Conservation (phyloP, 1,284 basidiomycete species). For the Ustilago sp. region DNA sequence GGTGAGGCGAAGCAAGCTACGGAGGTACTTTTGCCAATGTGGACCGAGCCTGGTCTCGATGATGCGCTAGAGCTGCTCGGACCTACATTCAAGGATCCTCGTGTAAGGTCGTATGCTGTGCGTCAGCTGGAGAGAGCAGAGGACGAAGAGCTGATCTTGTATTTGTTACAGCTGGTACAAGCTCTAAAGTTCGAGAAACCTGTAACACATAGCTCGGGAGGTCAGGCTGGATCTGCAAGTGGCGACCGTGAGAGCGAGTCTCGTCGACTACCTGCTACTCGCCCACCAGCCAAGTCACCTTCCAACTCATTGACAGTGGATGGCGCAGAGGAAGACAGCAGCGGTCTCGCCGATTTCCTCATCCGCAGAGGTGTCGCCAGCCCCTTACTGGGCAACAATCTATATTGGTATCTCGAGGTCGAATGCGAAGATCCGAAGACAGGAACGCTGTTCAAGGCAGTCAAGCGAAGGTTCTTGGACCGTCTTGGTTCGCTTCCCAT, state of each 20-base stretch:
- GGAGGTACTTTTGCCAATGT: slow-evolving; percentile 92
- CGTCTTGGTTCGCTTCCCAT: slow-evolving; percentile 60
- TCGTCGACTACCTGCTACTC: slow-evolving; percentile 11
- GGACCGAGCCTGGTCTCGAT: slow-evolving; percentile 96
- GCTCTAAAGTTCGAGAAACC: slow-evolving; percentile 78
- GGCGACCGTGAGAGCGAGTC: slow-evolving; percentile 25
- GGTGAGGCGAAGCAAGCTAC: slow-evolving; percentile 98
- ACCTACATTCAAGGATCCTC: slow-evolving; percentile 84
- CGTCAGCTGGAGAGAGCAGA: slow-evolving; percentile 89
- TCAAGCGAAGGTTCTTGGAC: slow-evolving; percentile 87
- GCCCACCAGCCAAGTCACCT: slow-evolving; percentile 22
- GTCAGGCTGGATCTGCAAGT: slow-evolving; percentile 20
- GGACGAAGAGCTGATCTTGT: slow-evolving; percentile 94
- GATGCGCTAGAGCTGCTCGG: slow-evolving; percentile 95
- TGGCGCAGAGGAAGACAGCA: slow-evolving; percentile 18
- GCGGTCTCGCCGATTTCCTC: slow-evolving; percentile 75
- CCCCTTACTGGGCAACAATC: slow-evolving; percentile 84
- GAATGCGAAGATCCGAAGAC: slow-evolving; percentile 80
- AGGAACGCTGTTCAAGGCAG: slow-evolving; percentile 90
- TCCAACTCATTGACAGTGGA: slow-evolving; percentile 24
- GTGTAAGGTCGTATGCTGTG: slow-evolving; percentile 94
- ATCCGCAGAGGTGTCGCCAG: slow-evolving; percentile 86
- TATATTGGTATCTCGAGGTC: slow-evolving; percentile 98
- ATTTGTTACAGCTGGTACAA: slow-evolving; percentile 95
- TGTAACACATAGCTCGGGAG: slow-evolving; percentile 12